These are phyloP conservation scores for Cinnamomum chago DNA, from an alignment of 164 flowering plant genomes.

Conservation along the genomic window DNA sequence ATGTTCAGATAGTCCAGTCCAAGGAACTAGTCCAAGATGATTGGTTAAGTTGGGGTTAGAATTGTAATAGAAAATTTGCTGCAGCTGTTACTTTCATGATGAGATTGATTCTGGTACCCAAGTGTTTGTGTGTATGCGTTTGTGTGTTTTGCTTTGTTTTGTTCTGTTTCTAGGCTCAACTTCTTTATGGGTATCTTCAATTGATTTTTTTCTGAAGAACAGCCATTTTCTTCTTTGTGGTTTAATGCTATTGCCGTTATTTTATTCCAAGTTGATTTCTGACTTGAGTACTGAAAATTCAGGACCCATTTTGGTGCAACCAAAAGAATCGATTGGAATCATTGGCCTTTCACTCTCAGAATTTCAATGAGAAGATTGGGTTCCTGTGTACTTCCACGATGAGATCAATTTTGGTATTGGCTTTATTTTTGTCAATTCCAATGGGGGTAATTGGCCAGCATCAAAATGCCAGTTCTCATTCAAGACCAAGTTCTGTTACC, in stretches of 20 bases:
- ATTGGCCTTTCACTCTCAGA: conserved; percentile 15
- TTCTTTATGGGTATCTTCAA: no score
- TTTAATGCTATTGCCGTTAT: neutral
- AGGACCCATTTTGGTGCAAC: neutral
- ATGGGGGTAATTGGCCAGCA: conserved; percentile 20
- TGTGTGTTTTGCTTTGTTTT: no score
- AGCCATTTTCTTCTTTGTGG: no score
- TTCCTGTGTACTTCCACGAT: conserved; percentile 4
- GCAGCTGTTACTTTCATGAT: no score
- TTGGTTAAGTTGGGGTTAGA: no score
- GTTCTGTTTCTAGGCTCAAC: no score
- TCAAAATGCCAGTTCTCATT: conserved; percentile 21
- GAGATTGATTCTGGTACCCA: no score
- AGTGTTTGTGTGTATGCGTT: no score
- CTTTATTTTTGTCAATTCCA: conserved; percentile 19
- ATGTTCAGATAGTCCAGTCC: neutral
- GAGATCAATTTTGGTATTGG: conserved; percentile 19
- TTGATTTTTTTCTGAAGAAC: no score
- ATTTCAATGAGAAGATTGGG: conserved; percentile 7
- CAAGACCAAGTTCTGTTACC: conserved; percentile 41
- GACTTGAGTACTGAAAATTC: neutral
- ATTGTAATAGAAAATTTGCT: no score
- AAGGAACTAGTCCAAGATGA: neutral
- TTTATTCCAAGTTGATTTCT: neutral
- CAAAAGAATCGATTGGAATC: neutral